These are phyloP conservation scores for Craspedostauros australis DNA, from an alignment of 108 stramenopile genomes.

Conservation along the genomic window DNA sequence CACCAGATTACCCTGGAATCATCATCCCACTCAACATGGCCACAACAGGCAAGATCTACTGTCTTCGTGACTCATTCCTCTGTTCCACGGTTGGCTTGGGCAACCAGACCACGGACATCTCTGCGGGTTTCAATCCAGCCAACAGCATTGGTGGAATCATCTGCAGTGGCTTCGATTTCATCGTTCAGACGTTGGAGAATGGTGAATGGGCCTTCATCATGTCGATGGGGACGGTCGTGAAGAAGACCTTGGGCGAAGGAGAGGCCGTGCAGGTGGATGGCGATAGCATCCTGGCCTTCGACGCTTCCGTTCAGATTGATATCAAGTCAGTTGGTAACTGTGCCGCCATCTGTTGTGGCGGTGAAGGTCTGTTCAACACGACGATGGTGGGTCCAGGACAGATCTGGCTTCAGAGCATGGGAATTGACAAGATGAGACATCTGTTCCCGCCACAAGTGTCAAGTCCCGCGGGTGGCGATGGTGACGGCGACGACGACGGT, in stretches of 20 bases:
- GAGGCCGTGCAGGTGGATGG: constrained; percentile 44
- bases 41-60: constrained; percentile 22
- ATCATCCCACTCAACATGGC: constrained; percentile 48
- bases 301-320: constrained; percentile 34
- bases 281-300: constrained; percentile 38
- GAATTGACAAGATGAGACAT: constrained; percentile 47
- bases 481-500: constrained; percentile 15
- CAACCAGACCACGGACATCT: constrained; percentile 18
- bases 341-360: constrained; percentile 43
- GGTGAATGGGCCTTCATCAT: constrained; percentile 48
- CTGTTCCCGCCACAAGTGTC: constrained; percentile 37
- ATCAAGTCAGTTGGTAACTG: constrained; percentile 35
- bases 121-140: constrained; percentile 48
- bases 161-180: constrained; percentile 50
- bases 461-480: constrained; percentile 1
- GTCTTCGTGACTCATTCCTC: constrained; percentile 46
- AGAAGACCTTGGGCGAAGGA: constrained; percentile 23
- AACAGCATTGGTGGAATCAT: constrained; percentile 1
- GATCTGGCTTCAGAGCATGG: constrained; percentile 42
- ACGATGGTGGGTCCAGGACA: constrained; percentile 38
- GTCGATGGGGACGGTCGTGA: constrained; percentile 51
- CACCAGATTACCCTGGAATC: constrained; percentile 47
- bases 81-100: constrained; percentile 32
- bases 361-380: constrained; percentile 55
- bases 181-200: constrained; percentile 43